Conservation (phyloP, 257 asterid species). For the Voacanga thouarsii region DNA sequence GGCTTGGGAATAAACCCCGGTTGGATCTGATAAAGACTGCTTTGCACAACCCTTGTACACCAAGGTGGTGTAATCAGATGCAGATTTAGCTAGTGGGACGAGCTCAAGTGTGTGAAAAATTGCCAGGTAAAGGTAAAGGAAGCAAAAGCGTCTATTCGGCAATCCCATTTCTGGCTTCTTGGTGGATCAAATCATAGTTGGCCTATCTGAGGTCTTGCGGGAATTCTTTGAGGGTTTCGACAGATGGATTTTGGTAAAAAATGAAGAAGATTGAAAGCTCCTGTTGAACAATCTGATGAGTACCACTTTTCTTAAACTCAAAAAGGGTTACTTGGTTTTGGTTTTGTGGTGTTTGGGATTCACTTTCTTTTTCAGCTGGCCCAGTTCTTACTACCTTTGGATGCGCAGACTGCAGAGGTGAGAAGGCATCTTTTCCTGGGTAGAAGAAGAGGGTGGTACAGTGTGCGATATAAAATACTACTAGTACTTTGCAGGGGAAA, state of each 20-base stretch:
- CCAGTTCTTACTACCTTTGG: conserved; percentile 26
- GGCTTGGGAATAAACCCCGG: conserved; percentile 81
- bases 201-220: conserved; percentile 2
- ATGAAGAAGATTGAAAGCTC: conserved; percentile 29
- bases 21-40: conserved; percentile 79
- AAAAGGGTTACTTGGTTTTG: conserved; percentile 36
- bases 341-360: conserved; percentile 40
- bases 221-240: conserved; percentile 23
- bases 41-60: conserved; percentile 96
- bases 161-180: conserved; percentile 53
- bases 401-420: conserved; percentile 30
- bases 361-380: conserved; percentile 29
- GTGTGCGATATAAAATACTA: no score
- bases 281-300: conserved; percentile 12
- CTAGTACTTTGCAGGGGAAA: background rate
- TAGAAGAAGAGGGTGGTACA: conserved; percentile 20
- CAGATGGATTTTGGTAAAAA: conserved; percentile 25
- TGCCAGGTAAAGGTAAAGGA: conserved; percentile 30
- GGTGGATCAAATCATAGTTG: conserved; percentile 52
- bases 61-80: conserved; percentile 56
- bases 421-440: conserved; percentile 30
- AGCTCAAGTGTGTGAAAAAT: conserved; percentile 36
- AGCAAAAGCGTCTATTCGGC: conserved; percentile 39
- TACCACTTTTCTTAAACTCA: conserved; percentile 20
- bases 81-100: conserved; percentile 48